Evolutionary conservation across 805 yeast species (phyloP).

Genomic region (Ogataea trehaloabstinens): DNA sequence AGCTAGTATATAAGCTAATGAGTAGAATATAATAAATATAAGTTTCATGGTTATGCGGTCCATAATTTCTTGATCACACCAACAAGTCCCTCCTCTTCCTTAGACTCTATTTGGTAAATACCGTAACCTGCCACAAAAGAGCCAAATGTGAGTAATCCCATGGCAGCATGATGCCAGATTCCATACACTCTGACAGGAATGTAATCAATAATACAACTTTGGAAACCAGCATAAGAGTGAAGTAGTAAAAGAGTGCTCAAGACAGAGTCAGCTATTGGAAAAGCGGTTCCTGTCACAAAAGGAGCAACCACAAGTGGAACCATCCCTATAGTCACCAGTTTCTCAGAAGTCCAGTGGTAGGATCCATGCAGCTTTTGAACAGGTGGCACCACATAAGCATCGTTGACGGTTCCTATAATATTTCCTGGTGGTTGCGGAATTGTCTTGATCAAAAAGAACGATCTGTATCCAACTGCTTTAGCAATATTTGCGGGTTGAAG

Average conservation of each 20-base stretch:
- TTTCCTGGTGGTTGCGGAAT: constrained; percentile 68
- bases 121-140: constrained; percentile 69
- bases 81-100: constrained; percentile 61
- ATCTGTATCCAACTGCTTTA: constrained; percentile 15
- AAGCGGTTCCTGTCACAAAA: constrained; percentile 51
- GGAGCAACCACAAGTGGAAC: constrained; percentile 66
- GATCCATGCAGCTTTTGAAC: constrained; percentile 62
- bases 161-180: constrained; percentile 56
- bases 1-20: neutral
- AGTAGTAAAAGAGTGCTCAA: constrained; percentile 54
- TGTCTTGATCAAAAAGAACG: constrained; percentile 26
- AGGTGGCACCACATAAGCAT: constrained; percentile 62
- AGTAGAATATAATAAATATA: neutral
- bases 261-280: constrained; percentile 54
- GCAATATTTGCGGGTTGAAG: constrained; percentile 4
- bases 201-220: constrained; percentile 75
- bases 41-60: constrained; percentile 23
- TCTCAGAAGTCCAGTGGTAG: constrained; percentile 71
- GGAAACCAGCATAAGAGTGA: constrained; percentile 72
- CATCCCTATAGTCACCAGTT: constrained; percentile 56
- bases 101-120: constrained; percentile 63
- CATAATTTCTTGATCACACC: constrained; percentile 38
- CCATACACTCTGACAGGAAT: constrained; percentile 76
- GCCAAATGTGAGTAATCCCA: constrained; percentile 60
- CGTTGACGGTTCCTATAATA: constrained; percentile 70